Conservation (phyloP, 2,329 filamentous ascomycete species). For the Coccinonectria pachysandricola region DNA sequence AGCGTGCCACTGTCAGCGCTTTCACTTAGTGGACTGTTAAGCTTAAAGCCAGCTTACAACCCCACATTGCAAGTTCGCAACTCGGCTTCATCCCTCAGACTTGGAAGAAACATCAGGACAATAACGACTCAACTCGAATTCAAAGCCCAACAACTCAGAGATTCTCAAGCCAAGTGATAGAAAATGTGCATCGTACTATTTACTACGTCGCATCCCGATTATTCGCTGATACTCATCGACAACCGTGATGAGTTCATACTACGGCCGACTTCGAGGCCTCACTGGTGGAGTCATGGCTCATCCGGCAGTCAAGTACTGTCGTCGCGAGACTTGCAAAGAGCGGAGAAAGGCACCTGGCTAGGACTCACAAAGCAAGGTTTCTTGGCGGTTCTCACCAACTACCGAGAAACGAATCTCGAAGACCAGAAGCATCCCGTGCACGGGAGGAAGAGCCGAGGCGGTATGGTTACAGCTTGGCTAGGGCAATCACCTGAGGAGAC, state of each 20-base stretch:
- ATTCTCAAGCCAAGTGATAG: conserved; percentile 1
- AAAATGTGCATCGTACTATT: conserved; percentile 69
- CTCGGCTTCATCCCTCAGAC: too few relatives aligned
- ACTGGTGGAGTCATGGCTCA: conserved; percentile 48
- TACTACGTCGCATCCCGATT: conserved; percentile 65
- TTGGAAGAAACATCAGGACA: conserved; percentile 2
- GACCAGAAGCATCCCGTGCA: conserved; percentile 42
- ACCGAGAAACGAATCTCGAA: conserved; percentile 42
- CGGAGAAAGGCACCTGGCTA: conserved; percentile 56
- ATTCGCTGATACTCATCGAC: conserved; percentile 64
- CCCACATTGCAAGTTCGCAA: too few relatives aligned
- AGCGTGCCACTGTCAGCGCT: too few relatives aligned
- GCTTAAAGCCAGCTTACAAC: too few relatives aligned
- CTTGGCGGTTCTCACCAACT: conserved; percentile 57
- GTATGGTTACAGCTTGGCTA: conserved; percentile 55
- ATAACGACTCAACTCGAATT: conserved; percentile 1
- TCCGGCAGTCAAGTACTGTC: conserved; percentile 42
- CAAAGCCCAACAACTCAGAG: conserved; percentile 2
- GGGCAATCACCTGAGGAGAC: conserved; percentile 36
- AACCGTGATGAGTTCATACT: conserved; percentile 69
- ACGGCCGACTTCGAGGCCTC: conserved; percentile 50
- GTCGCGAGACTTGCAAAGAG: conserved; percentile 49
- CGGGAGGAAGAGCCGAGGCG: conserved; percentile 48
- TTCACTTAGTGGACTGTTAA: too few relatives aligned
- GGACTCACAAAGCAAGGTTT: conserved; percentile 50